Evolutionary conservation across 768 basidiomycete genomes (phyloP), one percentile per base, ranked within the genome.

Genomic region (Amanita muscaria): DNA sequence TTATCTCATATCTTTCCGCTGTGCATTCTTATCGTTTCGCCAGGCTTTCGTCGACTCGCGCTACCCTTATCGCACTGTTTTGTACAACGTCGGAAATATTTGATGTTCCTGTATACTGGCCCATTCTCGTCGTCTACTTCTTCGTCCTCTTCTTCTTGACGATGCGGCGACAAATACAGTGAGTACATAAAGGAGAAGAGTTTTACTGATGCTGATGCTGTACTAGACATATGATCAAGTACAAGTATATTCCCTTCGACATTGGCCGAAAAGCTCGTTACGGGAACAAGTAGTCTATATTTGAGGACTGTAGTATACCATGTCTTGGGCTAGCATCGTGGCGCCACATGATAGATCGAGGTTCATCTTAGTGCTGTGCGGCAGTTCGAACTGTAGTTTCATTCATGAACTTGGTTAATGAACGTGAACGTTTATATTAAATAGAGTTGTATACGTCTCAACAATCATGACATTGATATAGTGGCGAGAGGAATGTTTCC

Each of bases 71-170:
- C 42, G 84, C 91, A 4, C 56, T 94, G 32, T 64, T 83, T 43
- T 84, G 84, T 61, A 88, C 96, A 2, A 67, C 83, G 45, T 93
- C 88, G 19, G 74, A 84, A 36, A 67, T 83, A 27, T 94, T 96
- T 53, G 93, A 98, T 60, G 86, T 99, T 16, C 94, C 96, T 5
- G 96, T 98, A 18, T 98, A 96, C 68, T 98, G 96, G 93, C 96
- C 96, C 6, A 98, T 99, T 63, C 79, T 99, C 44, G 81, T 98
- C 54, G 71, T 97, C 47, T 99, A 99, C 69, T 99, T 98, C 73
- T 87, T 87, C 63, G 84, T 92, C 33, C 75, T 98, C 44, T 97
- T 97, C 59, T 77, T 88, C 16, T 69, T 98, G 54, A 98, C 94
- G 3, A 94, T 99, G 90, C 77, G 92, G 50, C 70, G 91, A 50